Evolutionary conservation across 1,284 basidiomycete species (phyloP), one percentile per base, ranked within the genome.

Genomic region (Puccinia hordei): DNA sequence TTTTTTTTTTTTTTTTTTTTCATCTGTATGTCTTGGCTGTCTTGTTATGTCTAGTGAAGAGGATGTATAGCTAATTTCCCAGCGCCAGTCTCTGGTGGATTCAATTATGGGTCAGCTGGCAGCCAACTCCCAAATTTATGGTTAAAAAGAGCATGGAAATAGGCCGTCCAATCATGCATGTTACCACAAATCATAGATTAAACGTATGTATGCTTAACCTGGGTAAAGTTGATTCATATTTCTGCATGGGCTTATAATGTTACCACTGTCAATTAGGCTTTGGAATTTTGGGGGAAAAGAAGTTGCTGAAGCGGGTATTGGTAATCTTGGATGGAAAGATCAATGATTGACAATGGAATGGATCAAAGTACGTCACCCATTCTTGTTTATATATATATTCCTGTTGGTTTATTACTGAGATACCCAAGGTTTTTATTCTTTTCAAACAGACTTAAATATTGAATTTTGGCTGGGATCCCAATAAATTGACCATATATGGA

Each of bases 121-220:
- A 74, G 53, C 44, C 72, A 49, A 71, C 76, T 30, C 66, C 66
- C n/a, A 59, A 35, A 17, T 59, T 69, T 19, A 87, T 90, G 63
- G 89, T 90, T 2, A 83, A 86, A 41, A 87, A 87, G 17, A 89
- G 89, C 1, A 85, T 89, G 17, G 84, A 83, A 8, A 82, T 89
- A n/a, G 86, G 86, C 33, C 85, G 87, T 79, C 89, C 89, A 0
- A 86, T 89, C 35, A 85, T 90, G 72, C 88, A 88, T 80, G 88
- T 89, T n/a, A 87, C 88, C 59, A 86, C 89, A 85, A 90, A 90
- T 83, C 90, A 90, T 83, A 87, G 89, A 83, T 65, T 86, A 33
- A 84, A 83, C 46, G 84, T 80, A 15, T 53, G 33, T 51, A 13
- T 13, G 33, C 12, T 72, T 53, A 19, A 41, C 12, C 38, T 4